phyloP scores from a whole-genome alignment of 306 rosid species.

The Prunus armeniaca region DNA sequence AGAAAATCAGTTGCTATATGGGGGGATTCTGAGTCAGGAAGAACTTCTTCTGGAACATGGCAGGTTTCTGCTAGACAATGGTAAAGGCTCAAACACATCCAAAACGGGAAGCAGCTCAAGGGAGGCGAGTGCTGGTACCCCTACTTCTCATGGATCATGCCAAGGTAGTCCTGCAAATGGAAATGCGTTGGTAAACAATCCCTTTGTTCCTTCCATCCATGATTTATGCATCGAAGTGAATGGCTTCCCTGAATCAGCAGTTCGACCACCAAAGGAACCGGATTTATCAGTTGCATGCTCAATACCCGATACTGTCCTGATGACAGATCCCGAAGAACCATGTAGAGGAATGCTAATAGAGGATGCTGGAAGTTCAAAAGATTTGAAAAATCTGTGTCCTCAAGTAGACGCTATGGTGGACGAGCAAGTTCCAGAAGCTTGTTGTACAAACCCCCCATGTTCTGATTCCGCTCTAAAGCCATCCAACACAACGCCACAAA shows the following conservation, averaged over 20 bases:
- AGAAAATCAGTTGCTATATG: constrained; percentile 45
- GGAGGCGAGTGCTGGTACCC: constrained; percentile 67
- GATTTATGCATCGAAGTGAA: constrained; percentile 38
- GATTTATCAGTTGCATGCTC: constrained; percentile 27
- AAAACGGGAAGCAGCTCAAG: constrained; percentile 61
- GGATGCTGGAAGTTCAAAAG: constrained; percentile 79
- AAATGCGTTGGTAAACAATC: constrained; percentile 40
- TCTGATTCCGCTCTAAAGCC: constrained; percentile 47
- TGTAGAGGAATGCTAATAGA: constrained; percentile 61
- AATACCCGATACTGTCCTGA: constrained; percentile 27
- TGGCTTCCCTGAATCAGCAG: constrained; percentile 46
- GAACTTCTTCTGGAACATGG: constrained; percentile 34
- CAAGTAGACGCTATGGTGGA: constrained; percentile 60
- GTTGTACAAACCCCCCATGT: constrained; percentile 42
- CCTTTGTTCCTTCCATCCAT: constrained; percentile 31
- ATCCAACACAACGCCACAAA: constrained; percentile 28
- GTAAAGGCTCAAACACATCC: constrained; percentile 35
- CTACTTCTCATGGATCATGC: constrained; percentile 73
- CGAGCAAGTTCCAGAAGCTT: constrained; percentile 56
- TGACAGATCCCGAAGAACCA: constrained; percentile 55
- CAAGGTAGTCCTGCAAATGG: constrained; percentile 65
- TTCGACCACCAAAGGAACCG: constrained; percentile 32
- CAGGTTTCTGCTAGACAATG: constrained; percentile 22
- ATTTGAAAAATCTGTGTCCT: constrained; percentile 77
- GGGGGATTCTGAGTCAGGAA: constrained; percentile 31